Base-by-base conservation (phyloP, 177 flowering plant species). In the Vitis hybrid region DNA sequence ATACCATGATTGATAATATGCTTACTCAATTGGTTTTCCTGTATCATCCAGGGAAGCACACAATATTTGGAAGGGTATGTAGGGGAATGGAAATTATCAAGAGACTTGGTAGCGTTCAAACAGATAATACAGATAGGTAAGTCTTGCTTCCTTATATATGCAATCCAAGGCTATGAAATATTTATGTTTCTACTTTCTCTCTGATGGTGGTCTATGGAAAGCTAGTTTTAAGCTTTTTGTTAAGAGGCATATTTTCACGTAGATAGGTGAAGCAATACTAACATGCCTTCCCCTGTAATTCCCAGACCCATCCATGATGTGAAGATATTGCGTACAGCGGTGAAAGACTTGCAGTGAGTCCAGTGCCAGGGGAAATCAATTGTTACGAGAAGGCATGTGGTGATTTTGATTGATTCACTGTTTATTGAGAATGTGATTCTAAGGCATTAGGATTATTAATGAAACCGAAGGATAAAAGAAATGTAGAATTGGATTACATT, bases 71-170 rank as follows among this genome's bases (percentile, higher is more conserved):
- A 71, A 88, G 98, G 79, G 93, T 95, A 50, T 89, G 94, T 69
- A 82, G 74, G 60, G 99, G 99, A 76, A 95, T 95, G 99, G 95
- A 92, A 81, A 88, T 96, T 70, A 76, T 96, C 80, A 96, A 92
- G 81, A 89, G 98, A 70, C 97, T 92, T 73, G 98, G 98, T 65
- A 96, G 92, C 72, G 91, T 93, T 71, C 99, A 96, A 78, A 96
- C 98, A 58, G 93, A 96, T 74, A 93, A 91, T 50, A 94, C 73
- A 70, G 99, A 96, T 64, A 84, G 97, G 97, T 93, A 70, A 64
- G 70, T 48, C 8, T 62, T 69, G 30, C 52, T 26, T 67, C 30
- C 30, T 26, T 26, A 26, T 26, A 26, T 3, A 26, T 26, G 30
- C 30, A 26, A 26, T 26, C 30, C 30, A 26, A 26, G 30, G 30